These are phyloP conservation scores for Dendrostoma leiphaemia DNA, from an alignment of 2,329 filamentous ascomycete species.

Conservation along the genomic window DNA sequence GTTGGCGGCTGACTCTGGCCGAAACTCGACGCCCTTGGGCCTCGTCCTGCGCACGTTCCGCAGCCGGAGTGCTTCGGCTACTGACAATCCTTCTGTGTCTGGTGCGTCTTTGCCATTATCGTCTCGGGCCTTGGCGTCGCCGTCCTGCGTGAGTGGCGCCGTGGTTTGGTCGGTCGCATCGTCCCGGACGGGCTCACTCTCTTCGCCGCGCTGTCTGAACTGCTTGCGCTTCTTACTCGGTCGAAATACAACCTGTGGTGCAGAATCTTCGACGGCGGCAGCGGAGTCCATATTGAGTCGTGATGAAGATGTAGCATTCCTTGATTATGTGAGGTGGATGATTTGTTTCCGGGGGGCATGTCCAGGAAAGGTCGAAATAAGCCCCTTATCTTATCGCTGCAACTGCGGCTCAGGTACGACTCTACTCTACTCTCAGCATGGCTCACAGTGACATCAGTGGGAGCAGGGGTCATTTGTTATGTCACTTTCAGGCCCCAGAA, in stretches of 20 bases:
- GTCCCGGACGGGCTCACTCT: constrained; percentile 5
- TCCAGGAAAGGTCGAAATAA: constrained; percentile 16
- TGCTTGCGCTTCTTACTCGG: constrained; percentile 58
- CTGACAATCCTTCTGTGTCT: constrained; percentile 34
- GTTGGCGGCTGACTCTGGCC: constrained; percentile 28
- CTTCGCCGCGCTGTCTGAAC: constrained; percentile 49
- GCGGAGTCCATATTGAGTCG: constrained; percentile 22
- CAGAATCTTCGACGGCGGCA: constrained; percentile 13
- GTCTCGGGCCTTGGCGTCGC: constrained; percentile 16
- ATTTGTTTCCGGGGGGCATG: background rate
- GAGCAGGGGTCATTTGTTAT: background rate
- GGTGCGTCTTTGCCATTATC: constrained; percentile 13
- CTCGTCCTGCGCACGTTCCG: constrained; percentile 51
- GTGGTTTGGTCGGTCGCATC: constrained; percentile 2
- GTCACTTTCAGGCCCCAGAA: background rate
- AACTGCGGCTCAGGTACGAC: too few relatives aligned
- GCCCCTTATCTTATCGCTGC: constrained; percentile 14
- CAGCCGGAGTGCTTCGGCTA: constrained; percentile 50
- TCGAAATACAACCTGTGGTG: constrained; percentile 50
- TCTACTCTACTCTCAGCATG: background rate
- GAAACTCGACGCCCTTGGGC: constrained; percentile 57
- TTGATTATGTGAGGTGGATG: background rate
- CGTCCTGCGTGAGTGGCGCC: constrained; percentile 11
- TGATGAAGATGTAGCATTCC: background rate
- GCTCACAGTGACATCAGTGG: constrained; percentile 2